Conservation (phyloP, 768 basidiomycete genomes). For the Leccinum truebloodii region DNA sequence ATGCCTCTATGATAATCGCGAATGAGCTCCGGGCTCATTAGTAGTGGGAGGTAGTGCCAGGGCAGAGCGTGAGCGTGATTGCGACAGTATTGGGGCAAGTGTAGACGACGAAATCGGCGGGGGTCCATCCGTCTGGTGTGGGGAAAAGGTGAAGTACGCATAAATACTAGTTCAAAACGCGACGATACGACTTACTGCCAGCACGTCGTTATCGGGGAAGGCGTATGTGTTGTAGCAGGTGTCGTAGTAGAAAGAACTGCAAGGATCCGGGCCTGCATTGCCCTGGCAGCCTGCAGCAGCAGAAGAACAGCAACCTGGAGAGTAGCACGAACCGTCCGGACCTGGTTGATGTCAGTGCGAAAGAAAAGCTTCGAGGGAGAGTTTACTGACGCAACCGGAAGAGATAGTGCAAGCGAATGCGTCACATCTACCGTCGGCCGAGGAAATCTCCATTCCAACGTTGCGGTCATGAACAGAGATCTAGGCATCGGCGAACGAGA, state of each 20-base stretch:
- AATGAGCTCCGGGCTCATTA: background rate
- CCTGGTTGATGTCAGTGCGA: conserved; percentile 16
- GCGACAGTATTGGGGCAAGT: conserved; percentile 26
- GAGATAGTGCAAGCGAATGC: conserved; percentile 32
- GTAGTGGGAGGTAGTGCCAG: conserved; percentile 3
- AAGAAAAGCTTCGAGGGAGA: background rate
- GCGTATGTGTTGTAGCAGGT: conserved; percentile 34
- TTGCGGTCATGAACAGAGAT: conserved; percentile 21
- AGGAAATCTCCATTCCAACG: conserved; percentile 36
- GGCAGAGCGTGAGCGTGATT: conserved; percentile 34
- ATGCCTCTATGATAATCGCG: background rate
- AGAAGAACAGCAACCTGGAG: conserved; percentile 31
- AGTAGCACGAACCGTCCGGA: conserved; percentile 27
- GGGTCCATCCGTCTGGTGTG: conserved; percentile 23
- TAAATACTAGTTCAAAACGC: background rate
- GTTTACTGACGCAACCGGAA: conserved; percentile 31
- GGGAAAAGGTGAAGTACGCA: background rate
- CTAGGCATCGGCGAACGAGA: background rate
- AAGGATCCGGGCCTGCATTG: conserved; percentile 29
- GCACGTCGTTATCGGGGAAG: conserved; percentile 24
- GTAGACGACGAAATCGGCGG: conserved; percentile 30
- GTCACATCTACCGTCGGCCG: conserved; percentile 25
- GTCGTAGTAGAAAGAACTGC: conserved; percentile 31
- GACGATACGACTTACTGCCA: conserved; percentile 8
- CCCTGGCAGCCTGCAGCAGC: conserved; percentile 25